Evolutionary conservation across 129 eudicot species (phyloP).

Genomic region (Tagetes patula): DNA sequence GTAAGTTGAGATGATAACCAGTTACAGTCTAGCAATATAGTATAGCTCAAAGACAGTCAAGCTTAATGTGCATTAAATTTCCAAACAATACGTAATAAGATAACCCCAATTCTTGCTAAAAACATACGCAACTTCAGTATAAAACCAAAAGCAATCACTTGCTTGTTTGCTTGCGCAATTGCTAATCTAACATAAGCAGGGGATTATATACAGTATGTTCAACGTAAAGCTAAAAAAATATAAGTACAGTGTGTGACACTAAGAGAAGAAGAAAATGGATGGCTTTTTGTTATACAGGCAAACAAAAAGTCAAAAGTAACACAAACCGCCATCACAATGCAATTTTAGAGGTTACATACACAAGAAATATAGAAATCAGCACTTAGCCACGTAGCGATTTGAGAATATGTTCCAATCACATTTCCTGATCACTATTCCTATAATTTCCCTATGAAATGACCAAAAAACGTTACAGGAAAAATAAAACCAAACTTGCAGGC

Average conservation of each 20-base stretch:
- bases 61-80: not conserved
- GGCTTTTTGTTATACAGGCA: not conserved
- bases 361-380: not conserved
- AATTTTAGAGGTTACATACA: not conserved
- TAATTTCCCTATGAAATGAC: not conserved
- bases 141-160: not conserved
- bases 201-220: not conserved
- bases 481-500: not conserved
- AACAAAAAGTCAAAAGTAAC: slow-evolving; percentile 1
- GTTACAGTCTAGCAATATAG: not conserved
- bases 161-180: slow-evolving; percentile 1
- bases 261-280: not conserved
- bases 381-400: slow-evolving; percentile 4
- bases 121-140: not conserved
- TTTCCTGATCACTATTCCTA: not conserved
- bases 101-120: not conserved
- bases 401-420: slow-evolving; percentile 9
- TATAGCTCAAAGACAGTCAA: not conserved
- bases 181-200: slow-evolving; percentile 11
- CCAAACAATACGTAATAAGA: not conserved
- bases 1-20: not conserved
- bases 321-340: not conserved
- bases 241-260: not conserved
- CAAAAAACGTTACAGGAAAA: slow-evolving; percentile 1
- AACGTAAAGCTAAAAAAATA: not conserved